Evolutionary conservation across 2,329 filamentous ascomycete species (phyloP), one percentile per base, ranked within the genome.

Genomic region (Penicillium paneum): DNA sequence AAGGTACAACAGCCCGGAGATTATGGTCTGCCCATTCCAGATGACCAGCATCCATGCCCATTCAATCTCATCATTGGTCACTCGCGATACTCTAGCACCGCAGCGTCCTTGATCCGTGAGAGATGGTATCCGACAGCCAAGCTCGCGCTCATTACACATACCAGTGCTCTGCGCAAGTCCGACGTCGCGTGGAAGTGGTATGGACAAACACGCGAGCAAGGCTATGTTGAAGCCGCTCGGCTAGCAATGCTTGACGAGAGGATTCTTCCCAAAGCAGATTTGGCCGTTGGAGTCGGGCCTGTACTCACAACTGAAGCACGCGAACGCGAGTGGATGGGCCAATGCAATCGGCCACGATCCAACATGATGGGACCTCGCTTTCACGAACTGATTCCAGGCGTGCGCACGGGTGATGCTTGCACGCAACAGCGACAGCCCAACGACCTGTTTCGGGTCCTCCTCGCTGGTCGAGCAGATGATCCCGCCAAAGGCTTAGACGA

Each of bases 51-150:
- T 39, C 6, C n/a, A 10, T 40, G 17, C 34, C 34, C 45, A 29
- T 48, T 48, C 26, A 48, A 48, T 5, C 45, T 48, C n/a, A 6
- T 48, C 24, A 48, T 48, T 19, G 45, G 45, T 5, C 34, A 48
- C 17, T 48, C 45, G 26, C 34, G 45, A 29, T 48, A 48, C 19
- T 48, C 45, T 11, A 48, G 45, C 26, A 40, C 45, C 13, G 45
- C 34, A 39, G 45, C 45, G 19, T 48, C 45, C 2, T 31, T 48
- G 8, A 48, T 48, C 24, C 45, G 45, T 13, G 45, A 48, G 10
- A 40, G 45, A 48, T 48, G 34, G 45, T 48, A 48, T 21, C 45
- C 45, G 5, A 48, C 45, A 12, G 34, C 45, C 12, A 48, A 48
- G 12, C 45, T 48, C 5, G 45, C 35, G 17, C 34, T 48, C n/a